Percentiles rank a stretch among this genome's conserved stretches.
Evolutionary conservation across 2,329 filamentous ascomycete species (phyloP).

Genomic region (Aspergillus ibericus): DNA sequence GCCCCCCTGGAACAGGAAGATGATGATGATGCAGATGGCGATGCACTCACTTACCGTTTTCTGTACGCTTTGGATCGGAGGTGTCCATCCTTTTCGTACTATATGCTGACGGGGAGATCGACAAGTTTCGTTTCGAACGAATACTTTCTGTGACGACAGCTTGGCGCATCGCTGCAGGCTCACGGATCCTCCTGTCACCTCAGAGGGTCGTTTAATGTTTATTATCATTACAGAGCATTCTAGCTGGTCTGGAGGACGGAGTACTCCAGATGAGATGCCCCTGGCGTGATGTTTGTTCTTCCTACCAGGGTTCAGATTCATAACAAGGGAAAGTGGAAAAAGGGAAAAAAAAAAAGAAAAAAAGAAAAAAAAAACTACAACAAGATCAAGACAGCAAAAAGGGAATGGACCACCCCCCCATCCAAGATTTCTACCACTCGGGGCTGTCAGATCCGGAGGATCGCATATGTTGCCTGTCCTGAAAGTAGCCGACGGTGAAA

Average conservation of each 20-base stretch:
- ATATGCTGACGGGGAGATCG: conserved; percentile 1
- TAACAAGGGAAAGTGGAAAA: too few relatives aligned
- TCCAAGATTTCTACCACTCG: neutral
- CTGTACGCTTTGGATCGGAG: neutral
- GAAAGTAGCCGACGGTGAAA: conserved; percentile 15
- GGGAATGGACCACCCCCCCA: too few relatives aligned
- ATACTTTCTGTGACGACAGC: neutral
- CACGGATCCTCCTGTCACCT: conserved; percentile 1
- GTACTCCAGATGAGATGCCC: too few relatives aligned
- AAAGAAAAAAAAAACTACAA: neutral
- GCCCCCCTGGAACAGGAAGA: neutral
- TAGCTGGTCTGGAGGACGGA: neutral
- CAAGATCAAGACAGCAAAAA: too few relatives aligned
- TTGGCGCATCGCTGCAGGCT: neutral
- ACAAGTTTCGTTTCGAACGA: neutral
- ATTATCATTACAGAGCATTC: neutral
- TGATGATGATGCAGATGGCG: neutral
- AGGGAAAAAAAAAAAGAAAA: neutral
- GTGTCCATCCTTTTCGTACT: neutral
- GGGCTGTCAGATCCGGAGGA: conserved; percentile 2
- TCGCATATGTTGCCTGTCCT: neutral
- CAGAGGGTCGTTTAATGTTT: neutral
- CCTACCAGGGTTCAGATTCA: too few relatives aligned
- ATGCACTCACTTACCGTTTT: neutral
- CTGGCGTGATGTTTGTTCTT: too few relatives aligned